Percentiles rank a stretch among this genome's conserved stretches.
phyloP scores from a whole-genome alignment of 495 filamentous ascomycete genomes.

The Penicillium turbatum region DNA sequence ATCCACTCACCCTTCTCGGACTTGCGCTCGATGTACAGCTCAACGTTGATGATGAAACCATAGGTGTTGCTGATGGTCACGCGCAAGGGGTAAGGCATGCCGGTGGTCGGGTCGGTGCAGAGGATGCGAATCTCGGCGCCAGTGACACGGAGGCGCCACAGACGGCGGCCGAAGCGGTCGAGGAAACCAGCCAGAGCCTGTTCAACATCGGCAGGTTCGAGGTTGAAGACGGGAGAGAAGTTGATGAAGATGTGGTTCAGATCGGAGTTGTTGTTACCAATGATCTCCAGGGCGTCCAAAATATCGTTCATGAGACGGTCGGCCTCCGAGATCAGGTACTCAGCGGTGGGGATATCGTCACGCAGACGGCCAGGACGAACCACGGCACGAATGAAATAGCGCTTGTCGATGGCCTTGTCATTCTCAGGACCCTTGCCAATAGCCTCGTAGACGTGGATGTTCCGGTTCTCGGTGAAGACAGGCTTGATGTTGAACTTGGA shows the following conservation, averaged over 20 bases:
- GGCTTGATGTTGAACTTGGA: constrained; percentile 97
- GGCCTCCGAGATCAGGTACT: constrained; percentile 96
- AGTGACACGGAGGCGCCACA: constrained; percentile 94
- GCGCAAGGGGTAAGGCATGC: constrained; percentile 85
- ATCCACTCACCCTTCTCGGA: constrained; percentile 96
- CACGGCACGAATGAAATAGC: constrained; percentile 94
- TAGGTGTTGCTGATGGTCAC: constrained; percentile 98
- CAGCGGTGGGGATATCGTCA: constrained; percentile 93
- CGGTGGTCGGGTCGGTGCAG: constrained; percentile 83
- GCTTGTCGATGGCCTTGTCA: constrained; percentile 69
- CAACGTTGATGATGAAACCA: constrained; percentile 96
- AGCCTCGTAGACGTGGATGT: constrained; percentile 97
- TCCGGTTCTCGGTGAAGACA: constrained; percentile 97
- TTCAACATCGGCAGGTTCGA: constrained; percentile 86
- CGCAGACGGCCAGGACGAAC: constrained; percentile 88
- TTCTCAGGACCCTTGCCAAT: constrained; percentile 89
- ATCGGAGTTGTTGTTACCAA: constrained; percentile 98
- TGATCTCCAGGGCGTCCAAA: constrained; percentile 93
- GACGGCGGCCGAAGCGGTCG: constrained; percentile 90
- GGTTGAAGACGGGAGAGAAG: constrained; percentile 92
- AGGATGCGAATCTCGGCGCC: constrained; percentile 98
- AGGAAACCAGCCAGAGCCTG: constrained; percentile 92
- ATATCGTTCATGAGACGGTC: constrained; percentile 97
- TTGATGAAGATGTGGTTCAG: constrained; percentile 99
- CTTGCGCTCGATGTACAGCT: constrained; percentile 96